phyloP scores from a whole-genome alignment of 2,329 filamentous ascomycete genomes.

The Macrophomina tecta region DNA sequence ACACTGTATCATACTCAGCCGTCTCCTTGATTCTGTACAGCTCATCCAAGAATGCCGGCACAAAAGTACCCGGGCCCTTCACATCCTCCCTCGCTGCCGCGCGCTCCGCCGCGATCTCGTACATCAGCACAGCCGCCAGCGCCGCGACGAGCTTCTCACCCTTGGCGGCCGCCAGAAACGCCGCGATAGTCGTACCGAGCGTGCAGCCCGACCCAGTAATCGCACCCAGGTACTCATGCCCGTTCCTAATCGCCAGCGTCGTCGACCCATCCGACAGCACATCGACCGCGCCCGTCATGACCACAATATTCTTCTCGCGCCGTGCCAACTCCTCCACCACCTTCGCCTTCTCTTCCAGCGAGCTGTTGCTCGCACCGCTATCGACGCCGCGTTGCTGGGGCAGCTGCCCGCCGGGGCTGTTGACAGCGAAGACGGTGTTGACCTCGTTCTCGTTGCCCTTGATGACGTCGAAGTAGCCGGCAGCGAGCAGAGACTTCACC shows the following conservation, averaged over 20 bases:
- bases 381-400: conserved; percentile 83
- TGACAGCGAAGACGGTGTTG: conserved; percentile 61
- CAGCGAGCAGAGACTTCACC: conserved; percentile 71
- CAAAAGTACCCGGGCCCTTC: conserved; percentile 82
- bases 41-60: conserved; percentile 82
- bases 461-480: conserved; percentile 83
- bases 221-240: conserved; percentile 71
- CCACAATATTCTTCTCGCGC: conserved; percentile 72
- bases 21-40: conserved; percentile 44
- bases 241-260: conserved; percentile 75
- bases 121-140: conserved; percentile 76
- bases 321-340: conserved; percentile 71
- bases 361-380: conserved; percentile 63
- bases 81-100: conserved; percentile 66
- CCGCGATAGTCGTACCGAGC: conserved; percentile 80
- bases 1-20: not conserved
- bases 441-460: conserved; percentile 96
- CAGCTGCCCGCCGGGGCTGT: not conserved
- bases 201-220: conserved; percentile 83
- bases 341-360: conserved; percentile 61
- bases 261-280: conserved; percentile 75
- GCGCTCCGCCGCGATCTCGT: conserved; percentile 77
- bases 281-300: conserved; percentile 83
- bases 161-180: conserved; percentile 69
- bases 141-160: conserved; percentile 74